Percentiles rank a stretch among this genome's conserved stretches.
These are phyloP conservation scores for Conringia planisiliqua DNA, from an alignment of 345 rosid species.

Conservation along the genomic window DNA sequence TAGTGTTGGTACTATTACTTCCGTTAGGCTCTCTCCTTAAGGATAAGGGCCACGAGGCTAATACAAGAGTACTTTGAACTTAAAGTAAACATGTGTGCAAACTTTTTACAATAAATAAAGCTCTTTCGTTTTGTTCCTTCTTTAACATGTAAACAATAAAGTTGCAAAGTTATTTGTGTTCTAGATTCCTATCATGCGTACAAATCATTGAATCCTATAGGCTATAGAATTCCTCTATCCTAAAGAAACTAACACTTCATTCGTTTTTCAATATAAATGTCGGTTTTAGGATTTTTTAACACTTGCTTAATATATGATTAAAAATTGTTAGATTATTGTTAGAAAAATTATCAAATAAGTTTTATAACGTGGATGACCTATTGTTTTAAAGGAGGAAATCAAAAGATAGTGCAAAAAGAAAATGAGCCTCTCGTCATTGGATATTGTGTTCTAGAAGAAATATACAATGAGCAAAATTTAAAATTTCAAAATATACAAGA, in stretches of 20 bases:
- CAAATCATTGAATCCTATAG: background rate
- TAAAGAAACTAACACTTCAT: background rate
- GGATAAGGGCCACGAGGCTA: background rate
- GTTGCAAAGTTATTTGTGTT: background rate
- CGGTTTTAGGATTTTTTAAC: too few relatives aligned
- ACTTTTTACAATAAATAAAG: background rate
- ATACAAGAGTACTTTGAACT: background rate
- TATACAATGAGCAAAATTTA: background rate
- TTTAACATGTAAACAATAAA: background rate
- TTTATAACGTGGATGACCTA: background rate
- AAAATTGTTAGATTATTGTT: background rate
- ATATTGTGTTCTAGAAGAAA: background rate
- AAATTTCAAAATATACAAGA: background rate
- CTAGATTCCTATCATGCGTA: background rate
- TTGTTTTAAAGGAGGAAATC: background rate
- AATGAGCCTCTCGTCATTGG: background rate
- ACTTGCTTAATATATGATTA: too few relatives aligned
- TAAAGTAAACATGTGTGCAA: background rate
- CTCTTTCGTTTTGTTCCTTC: background rate
- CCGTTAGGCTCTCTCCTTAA: conserved; percentile 39
- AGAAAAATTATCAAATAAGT: background rate
- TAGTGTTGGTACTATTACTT: conserved; percentile 20
- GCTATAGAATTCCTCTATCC: background rate
- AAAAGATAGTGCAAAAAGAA: background rate
- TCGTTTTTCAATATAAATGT: background rate